These are phyloP conservation scores for Xylariaceae sp. DNA, from an alignment of 2,329 filamentous ascomycete genomes.

Conservation along the genomic window DNA sequence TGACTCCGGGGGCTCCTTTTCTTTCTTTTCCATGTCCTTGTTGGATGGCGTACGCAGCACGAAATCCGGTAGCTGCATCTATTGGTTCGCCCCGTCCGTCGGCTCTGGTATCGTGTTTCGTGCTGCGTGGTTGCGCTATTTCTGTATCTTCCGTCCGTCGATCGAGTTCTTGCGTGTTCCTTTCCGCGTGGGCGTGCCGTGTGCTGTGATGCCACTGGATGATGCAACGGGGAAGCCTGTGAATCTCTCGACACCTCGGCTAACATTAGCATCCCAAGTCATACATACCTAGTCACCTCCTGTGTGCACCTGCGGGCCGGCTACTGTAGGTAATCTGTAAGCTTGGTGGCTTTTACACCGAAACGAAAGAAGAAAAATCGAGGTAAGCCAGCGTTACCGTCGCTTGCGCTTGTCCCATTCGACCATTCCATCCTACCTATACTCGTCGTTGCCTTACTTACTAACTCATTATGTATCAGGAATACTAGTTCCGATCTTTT, in stretches of 20 bases:
- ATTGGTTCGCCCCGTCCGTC: not conserved
- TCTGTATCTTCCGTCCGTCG: not conserved
- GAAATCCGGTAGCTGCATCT: not conserved
- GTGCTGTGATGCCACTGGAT: constrained; percentile 2
- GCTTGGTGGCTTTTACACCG: constrained; percentile 1
- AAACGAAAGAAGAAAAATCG: not conserved
- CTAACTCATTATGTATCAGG: not conserved
- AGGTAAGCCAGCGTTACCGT: constrained; percentile 1
- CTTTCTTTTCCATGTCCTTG: not conserved
- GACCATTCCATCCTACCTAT: not conserved
- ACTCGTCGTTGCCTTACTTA: not conserved
- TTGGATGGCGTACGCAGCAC: too few relatives aligned
- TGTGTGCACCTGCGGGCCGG: too few relatives aligned
- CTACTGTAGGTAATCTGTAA: not conserved
- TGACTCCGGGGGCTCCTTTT: not conserved
- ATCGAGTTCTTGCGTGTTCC: not conserved
- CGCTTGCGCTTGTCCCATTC: not conserved
- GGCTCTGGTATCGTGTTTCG: not conserved
- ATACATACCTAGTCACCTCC: not conserved
- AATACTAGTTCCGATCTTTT: constrained; percentile 3
- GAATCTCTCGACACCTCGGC: not conserved
- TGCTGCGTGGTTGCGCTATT: not conserved
- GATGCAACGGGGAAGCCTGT: not conserved
- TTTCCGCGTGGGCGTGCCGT: not conserved
- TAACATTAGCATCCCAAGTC: not conserved